Conservation (phyloP, 2,329 filamentous ascomycete genomes). For the Phialophora verrucosa region DNA sequence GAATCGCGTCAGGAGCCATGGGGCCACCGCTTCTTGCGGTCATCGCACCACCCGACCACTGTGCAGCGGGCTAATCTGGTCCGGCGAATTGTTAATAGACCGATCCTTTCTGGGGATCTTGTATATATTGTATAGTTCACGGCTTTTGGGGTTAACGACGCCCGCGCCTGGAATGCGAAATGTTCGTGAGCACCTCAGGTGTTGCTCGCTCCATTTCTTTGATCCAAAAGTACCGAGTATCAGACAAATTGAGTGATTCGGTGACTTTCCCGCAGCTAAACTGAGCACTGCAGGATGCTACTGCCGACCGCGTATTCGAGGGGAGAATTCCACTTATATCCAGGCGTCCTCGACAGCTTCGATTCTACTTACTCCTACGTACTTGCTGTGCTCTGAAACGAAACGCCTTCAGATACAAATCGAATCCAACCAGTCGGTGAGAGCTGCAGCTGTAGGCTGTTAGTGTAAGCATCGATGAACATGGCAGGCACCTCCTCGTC, state of each 20-base stretch:
- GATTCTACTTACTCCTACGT: not conserved
- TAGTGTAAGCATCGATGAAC: not conserved
- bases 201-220: not conserved
- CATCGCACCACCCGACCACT: constrained; percentile 18
- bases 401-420: not conserved
- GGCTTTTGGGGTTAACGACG: constrained; percentile 6
- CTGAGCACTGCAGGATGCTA: not conserved
- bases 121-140: constrained; percentile 36
- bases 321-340: not conserved
- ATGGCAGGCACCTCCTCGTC: not conserved
- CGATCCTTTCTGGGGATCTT: constrained; percentile 10
- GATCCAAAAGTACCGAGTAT: not conserved
- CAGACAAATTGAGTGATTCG: not conserved
- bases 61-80: constrained; percentile 22
- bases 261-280: not conserved
- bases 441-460: not conserved
- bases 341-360: too few relatives aligned
- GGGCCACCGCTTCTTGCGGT: constrained; percentile 1
- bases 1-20: not conserved
- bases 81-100: constrained; percentile 24
- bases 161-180: constrained; percentile 13
- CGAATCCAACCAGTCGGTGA: not conserved
- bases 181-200: not conserved
- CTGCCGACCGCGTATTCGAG: not conserved
- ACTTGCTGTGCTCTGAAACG: not conserved